Conservation (phyloP, 192 early-diverging fungal species). For the Polychytrium aggregatum region DNA sequence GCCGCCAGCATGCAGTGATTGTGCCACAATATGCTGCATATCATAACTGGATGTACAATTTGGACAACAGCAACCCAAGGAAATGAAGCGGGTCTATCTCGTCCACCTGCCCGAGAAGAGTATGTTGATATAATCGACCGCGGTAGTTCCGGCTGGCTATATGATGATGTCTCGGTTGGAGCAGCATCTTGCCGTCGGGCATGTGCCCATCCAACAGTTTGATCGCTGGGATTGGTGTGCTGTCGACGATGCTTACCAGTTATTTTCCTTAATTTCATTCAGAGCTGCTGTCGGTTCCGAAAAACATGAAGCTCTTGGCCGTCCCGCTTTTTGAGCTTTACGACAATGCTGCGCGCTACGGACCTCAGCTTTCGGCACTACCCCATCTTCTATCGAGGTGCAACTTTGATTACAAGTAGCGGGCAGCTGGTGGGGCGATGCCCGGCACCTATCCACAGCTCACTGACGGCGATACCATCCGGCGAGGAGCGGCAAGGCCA, state of each 20-base stretch:
- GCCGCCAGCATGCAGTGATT: background rate
- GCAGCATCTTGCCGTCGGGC: too few species aligned
- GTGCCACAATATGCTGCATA: background rate
- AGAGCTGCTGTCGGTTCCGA: constrained; percentile 62
- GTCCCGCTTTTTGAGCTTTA: constrained; percentile 72
- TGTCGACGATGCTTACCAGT: too few species aligned
- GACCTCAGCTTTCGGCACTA: constrained; percentile 53
- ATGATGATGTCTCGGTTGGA: too few species aligned
- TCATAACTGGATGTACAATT: background rate
- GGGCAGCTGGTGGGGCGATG: too few species aligned
- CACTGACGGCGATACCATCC: too few species aligned
- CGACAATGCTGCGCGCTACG: constrained; percentile 66
- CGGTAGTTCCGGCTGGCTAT: too few species aligned
- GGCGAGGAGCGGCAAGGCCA: too few species aligned
- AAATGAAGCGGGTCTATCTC: constrained; percentile 61
- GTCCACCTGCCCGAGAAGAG: constrained; percentile 63
- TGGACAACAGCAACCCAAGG: constrained; percentile 50
- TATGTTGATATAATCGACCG: constrained; percentile 14
- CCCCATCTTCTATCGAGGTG: constrained; percentile 49
- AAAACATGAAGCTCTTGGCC: constrained; percentile 67
- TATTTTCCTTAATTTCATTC: background rate
- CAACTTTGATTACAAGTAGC: too few species aligned
- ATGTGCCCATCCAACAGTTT: too few species aligned
- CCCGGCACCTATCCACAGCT: too few species aligned
- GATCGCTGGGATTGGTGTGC: too few species aligned